Base-by-base conservation (phyloP, 495 filamentous ascomycete species). In the Achaetomiella virescens region DNA sequence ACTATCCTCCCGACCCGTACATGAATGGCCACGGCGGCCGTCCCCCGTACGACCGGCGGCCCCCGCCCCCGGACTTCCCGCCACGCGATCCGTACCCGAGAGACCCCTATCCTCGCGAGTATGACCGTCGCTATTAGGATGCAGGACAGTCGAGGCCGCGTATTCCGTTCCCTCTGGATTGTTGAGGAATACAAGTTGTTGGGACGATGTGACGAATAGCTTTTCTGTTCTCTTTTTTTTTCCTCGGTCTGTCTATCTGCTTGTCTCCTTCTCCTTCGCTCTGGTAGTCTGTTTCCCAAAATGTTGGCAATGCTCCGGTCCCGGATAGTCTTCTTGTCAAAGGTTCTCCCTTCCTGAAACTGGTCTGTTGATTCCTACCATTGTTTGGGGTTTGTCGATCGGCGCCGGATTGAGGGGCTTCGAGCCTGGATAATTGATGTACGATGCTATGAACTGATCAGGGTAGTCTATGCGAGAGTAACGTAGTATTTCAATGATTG, bases 1-100 rank as follows among this genome's bases (percentile, higher is more conserved):
- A 82, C 51, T 83, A 83, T 48, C 76, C 75, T 41, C 80, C 83
- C 27, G 83, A 87, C 48, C 83, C 84, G 11, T 87, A 87, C 59
- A 71, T 76, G 65, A 86, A 84, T 61, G 84, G 83, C 35, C 79
- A 81, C 67, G 59, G 48, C 9, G 27, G 27, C 27, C 5, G 27
- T 31, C 27, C 27, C 44, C 75, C 78, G 1, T 84, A 84, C 51
- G 80, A 84, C 52, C 78, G 81, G 14, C 80, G 81, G 42, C 79
- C 81, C 18, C 80, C 80, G 54, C 76, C 76, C 6, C 24, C 67
- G 54, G 79, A 77, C 56, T 79, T 74, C 46, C 77, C 78, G 29
- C 78, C 78, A 17, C 73, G 79, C 29, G 78, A 82, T 48, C 64
- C 67, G 29, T 81, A 81, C 57, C 70, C 74, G 29, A 66, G 79